Base-by-base conservation (phyloP, 805 yeast genomes). In the Monosporozyma servazzii region DNA sequence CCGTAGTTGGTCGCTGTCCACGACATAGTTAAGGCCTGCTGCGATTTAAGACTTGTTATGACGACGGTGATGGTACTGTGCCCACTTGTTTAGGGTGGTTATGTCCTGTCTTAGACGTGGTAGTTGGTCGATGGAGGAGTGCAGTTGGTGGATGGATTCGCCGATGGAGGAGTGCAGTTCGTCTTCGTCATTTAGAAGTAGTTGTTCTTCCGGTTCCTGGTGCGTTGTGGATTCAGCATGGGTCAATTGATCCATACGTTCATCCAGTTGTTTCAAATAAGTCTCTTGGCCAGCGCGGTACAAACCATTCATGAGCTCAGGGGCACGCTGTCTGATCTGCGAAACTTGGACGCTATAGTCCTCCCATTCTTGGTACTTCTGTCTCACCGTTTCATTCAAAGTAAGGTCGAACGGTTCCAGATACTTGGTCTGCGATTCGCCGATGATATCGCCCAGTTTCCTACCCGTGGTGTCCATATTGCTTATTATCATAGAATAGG, bases 391-490 rank as follows among this genome's bases (percentile, higher is more conserved):
- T 52, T 78, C 81, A 63, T 84, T 83, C 53, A 85, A 65, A 18
- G 75, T 81, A 40, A 76, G 67, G 60, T 87, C 91, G 64, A 84
- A 85, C 0, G 90, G 88, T 62, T 84, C 93, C 8, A 80, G 74
- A 52, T 75, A 60, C 42, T 53, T 54, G 39, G 57, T 55, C 45
- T 58, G 58, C 6, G 61, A 58, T 45, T 54, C 56, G 29, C 47
- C 53, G 23, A 56, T 53, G 25, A 58, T 45, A 39, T 57, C 60
- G 9, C 58, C 49, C 10, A 67, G 48, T 15, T 58, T 56, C 11
- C 54, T 63, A 1, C 55, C 53, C 5, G 69, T 30, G 56, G 72
- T 61, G 43, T 74, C 75, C 29, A 59, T 61, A 5, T 86, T 90
- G 59, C 81, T 84, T 15, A 88, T 72, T 1, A 76, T 71, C 54